Evolutionary conservation across 108 stramenopile species (phyloP), one percentile per base, ranked within the genome.

Genomic region (Fragilariopsis cylindrus): DNA sequence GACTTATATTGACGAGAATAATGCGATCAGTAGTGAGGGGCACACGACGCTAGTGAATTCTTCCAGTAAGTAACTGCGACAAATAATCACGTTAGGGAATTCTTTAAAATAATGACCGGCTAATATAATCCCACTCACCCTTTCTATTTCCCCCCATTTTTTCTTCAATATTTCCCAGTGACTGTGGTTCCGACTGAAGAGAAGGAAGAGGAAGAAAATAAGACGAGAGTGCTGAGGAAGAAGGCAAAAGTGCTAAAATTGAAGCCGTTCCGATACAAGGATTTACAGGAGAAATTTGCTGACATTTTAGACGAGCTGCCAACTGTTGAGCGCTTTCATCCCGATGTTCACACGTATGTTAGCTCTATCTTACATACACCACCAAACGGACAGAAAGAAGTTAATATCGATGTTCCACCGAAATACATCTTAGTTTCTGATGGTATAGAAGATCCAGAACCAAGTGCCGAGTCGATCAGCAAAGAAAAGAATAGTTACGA

Each of bases 211-310:
- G 62, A 43, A 6, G 62, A 63, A 4, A 40, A 2, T 18, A 40
- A 63, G 4, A 42, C 4, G 19, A 43, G 5, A 11, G 62, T n/a
- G 6, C 4, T 45, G 13, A 42, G 16, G 16, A 3, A 5, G 8
- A 63, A 63, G 42, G 62, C 62, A 4, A 40, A 7, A n/a, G 12
- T 16, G 13, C 42, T 63, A 45, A 63, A 44, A 42, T 40, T 63
- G 5, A 63, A 45, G 62, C 62, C 62, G 3, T 45, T 45, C 1
- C 43, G 45, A 43, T 63, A 45, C 41, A 63, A 63, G 40, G 15
- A 7, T 63, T 44, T 63, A 12, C 43, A 63, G 9, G 62, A 63
- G 4, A 8, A 63, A 9, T 63, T 63, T 43, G 62, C 43, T n/a
- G 21, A 21, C 4, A 43, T 63, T 21, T 44, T 63, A 3, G 42